Conservation (phyloP, 2,329 filamentous ascomycete genomes). For the Cyanodermella asteris region DNA sequence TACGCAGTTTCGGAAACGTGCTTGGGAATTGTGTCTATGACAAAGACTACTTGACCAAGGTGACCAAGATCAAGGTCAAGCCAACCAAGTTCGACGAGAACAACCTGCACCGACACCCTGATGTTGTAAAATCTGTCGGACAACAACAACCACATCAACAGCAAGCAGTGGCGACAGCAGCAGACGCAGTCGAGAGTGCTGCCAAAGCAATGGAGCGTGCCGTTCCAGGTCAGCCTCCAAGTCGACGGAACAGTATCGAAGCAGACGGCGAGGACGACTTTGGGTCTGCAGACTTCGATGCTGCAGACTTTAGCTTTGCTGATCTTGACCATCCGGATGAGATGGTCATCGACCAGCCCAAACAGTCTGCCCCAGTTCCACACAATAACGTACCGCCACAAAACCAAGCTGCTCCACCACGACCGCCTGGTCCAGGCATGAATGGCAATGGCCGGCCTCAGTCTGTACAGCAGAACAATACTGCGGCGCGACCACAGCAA, state of each 20-base stretch:
- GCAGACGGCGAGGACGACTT: constrained; percentile 20
- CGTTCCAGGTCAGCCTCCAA: too few species aligned
- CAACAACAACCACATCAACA: constrained; percentile 3
- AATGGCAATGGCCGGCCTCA: too few species aligned
- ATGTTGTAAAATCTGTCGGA: too few species aligned
- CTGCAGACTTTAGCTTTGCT: constrained; percentile 48
- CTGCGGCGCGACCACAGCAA: too few species aligned
- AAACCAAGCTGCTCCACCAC: constrained; percentile 1
- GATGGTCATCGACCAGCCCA: constrained; percentile 29
- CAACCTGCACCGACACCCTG: constrained; percentile 62
- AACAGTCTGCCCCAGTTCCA: constrained; percentile 4
- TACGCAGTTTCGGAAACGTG: constrained; percentile 87
- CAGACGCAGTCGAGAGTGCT: constrained; percentile 7
- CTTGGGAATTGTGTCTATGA: constrained; percentile 98
- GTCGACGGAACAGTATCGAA: constrained; percentile 12
- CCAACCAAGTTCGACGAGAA: constrained; percentile 57
- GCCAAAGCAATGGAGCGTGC: neutral
- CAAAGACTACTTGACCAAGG: constrained; percentile 73
- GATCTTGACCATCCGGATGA: constrained; percentile 58
- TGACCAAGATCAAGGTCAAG: constrained; percentile 69
- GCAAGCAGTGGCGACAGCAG: constrained; percentile 6
- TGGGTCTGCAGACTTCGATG: constrained; percentile 17
- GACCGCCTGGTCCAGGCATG: too few species aligned
- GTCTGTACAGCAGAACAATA: too few species aligned
- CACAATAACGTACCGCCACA: constrained; percentile 11